A percentile compares a stretch with the other conserved stretches of the same genome.
These are phyloP conservation scores for Neurospora hispaniola DNA, from an alignment of 495 filamentous ascomycete genomes.

Conservation along the genomic window DNA sequence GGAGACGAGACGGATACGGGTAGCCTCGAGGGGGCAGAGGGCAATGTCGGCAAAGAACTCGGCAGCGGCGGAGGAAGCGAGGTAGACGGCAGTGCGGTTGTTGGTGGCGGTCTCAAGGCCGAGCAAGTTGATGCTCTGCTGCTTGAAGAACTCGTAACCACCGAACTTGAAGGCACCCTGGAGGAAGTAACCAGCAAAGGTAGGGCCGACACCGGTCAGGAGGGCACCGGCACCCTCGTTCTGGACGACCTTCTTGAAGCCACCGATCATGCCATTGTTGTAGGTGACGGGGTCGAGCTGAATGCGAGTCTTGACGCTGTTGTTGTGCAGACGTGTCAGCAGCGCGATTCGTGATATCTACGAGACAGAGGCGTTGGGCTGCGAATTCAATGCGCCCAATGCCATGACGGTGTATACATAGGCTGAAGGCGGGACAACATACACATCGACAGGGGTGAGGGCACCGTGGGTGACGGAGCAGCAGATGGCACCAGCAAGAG, in stretches of 20 bases:
- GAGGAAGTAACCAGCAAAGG: constrained; percentile 86
- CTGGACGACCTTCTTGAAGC: constrained; percentile 73
- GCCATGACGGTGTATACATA: background rate
- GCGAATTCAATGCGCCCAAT: background rate
- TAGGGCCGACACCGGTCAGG: constrained; percentile 78
- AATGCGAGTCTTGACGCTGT: constrained; percentile 88
- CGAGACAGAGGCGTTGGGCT: background rate
- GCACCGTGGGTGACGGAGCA: constrained; percentile 89
- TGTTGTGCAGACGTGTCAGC: constrained; percentile 12
- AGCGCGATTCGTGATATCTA: background rate
- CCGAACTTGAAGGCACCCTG: constrained; percentile 94
- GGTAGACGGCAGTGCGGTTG: constrained; percentile 83
- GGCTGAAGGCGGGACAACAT: constrained; percentile 35
- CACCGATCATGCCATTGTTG: constrained; percentile 82
- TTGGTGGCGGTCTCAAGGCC: constrained; percentile 71
- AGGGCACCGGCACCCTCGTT: constrained; percentile 83
- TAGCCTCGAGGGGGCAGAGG: constrained; percentile 88
- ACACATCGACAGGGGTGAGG: constrained; percentile 95
- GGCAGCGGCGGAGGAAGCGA: constrained; percentile 69
- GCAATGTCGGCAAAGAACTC: constrained; percentile 95
- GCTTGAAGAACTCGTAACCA: constrained; percentile 94
- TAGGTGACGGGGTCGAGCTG: constrained; percentile 86
- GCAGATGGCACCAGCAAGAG: constrained; percentile 88
- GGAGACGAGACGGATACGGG: constrained; percentile 89
- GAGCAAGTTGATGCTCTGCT: constrained; percentile 74